A percentile compares a stretch with the other conserved stretches of the same genome.
Conservation (phyloP, 192 early-diverging fungal species). For the Gamsiella multidivaricata region DNA sequence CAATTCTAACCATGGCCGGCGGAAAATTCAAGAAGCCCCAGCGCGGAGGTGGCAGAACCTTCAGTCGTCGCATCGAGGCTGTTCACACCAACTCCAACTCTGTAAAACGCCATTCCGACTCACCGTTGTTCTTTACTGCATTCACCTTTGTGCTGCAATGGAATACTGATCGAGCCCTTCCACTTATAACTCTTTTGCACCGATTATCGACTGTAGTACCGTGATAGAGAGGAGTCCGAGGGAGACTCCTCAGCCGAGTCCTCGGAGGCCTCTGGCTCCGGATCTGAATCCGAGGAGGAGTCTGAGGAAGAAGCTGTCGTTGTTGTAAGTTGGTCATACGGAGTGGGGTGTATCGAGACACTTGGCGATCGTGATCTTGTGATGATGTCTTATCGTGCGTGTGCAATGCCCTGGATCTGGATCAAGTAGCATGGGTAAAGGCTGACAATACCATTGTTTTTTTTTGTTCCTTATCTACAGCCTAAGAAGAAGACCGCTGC, state of each 20-base stretch:
- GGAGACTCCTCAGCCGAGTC: constrained; percentile 41
- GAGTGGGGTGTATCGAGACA: too few species aligned
- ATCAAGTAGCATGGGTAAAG: too few species aligned
- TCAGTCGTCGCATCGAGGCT: constrained; percentile 53
- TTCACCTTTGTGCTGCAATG: background rate
- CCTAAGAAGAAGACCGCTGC: constrained; percentile 21
- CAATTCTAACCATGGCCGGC: constrained; percentile 40
- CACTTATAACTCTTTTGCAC: background rate
- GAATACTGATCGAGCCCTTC: too few species aligned
- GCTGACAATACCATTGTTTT: too few species aligned
- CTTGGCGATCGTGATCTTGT: background rate
- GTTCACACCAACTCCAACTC: constrained; percentile 38
- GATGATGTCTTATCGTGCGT: background rate
- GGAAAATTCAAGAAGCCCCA: constrained; percentile 56
- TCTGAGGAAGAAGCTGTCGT: constrained; percentile 41
- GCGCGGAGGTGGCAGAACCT: constrained; percentile 53
- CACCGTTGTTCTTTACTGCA: background rate
- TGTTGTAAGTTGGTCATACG: constrained; percentile 18
- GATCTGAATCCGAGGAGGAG: constrained; percentile 41
- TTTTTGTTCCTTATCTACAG: background rate
- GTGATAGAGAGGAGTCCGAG: constrained; percentile 46
- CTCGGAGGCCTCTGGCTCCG: constrained; percentile 33
- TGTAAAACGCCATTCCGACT: constrained; percentile 6
- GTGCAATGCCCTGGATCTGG: too few species aligned
- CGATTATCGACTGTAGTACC: constrained; percentile 30